These are phyloP conservation scores for Paratinospora sagittata DNA, from an alignment of 164 flowering plant species.

Conservation along the genomic window DNA sequence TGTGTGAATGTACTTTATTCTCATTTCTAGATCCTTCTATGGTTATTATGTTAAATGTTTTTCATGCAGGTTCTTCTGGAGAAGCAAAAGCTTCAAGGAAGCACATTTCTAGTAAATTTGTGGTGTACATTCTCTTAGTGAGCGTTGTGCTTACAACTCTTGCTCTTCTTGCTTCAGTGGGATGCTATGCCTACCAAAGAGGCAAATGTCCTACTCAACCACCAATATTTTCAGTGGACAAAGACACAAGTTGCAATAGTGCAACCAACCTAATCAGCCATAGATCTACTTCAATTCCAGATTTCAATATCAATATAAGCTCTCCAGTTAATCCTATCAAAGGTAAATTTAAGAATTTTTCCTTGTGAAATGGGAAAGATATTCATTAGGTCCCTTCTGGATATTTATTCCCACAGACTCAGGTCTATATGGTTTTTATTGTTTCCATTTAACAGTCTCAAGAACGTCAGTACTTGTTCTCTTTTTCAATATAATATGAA, in stretches of 20 bases:
- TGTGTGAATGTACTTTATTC: not conserved
- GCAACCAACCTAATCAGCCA: constrained; percentile 59
- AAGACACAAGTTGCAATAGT: constrained; percentile 69
- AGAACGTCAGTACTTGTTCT: not conserved
- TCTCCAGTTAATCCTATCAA: constrained; percentile 32
- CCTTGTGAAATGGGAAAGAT: not conserved
- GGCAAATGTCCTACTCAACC: constrained; percentile 39
- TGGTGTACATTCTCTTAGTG: constrained; percentile 49
- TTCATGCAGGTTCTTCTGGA: constrained; percentile 37
- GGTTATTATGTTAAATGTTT: constrained; percentile 13
- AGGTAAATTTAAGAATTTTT: constrained; percentile 31
- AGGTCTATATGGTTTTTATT: not conserved
- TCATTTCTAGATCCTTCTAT: not conserved
- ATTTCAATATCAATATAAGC: constrained; percentile 24
- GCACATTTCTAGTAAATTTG: constrained; percentile 41
- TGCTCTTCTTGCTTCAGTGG: constrained; percentile 51
- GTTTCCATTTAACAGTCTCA: not conserved
- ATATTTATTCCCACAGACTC: too few relatives aligned
- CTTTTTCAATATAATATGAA: not conserved
- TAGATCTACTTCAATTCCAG: constrained; percentile 34
- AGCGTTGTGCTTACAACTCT: constrained; percentile 54
- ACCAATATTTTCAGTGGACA: constrained; percentile 51
- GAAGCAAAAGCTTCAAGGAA: constrained; percentile 32
- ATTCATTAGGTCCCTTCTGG: not conserved
- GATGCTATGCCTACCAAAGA: constrained; percentile 49